A percentile compares a stretch with the other conserved stretches of the same genome.
phyloP scores from a whole-genome alignment of 768 basidiomycete species.

The Cystofilobasidium ferigula region DNA sequence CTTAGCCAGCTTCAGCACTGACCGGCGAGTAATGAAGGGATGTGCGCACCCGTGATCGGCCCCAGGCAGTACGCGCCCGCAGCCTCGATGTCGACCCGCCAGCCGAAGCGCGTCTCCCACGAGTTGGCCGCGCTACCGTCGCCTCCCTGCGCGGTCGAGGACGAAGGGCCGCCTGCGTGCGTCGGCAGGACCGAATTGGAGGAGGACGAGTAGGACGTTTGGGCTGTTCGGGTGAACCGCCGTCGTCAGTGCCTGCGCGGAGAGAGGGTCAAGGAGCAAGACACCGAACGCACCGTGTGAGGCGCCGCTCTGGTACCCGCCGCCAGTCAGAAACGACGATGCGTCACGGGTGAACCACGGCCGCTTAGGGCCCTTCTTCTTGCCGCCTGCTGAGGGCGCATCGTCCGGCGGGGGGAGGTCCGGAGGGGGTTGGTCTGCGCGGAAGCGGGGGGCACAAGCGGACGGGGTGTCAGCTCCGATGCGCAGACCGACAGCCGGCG shows the following conservation, averaged over 20 bases:
- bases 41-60: conserved; percentile 62
- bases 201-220: conserved; percentile 11
- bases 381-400: not conserved
- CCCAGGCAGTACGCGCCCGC: conserved; percentile 58
- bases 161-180: not conserved
- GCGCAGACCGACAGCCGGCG: too few species aligned
- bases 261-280: not conserved
- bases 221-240: not conserved
- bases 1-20: not conserved
- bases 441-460: not conserved
- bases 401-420: conserved; percentile 21
- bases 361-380: not conserved
- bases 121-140: conserved; percentile 42
- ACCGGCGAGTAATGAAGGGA: not conserved
- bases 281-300: not conserved
- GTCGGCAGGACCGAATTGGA: not conserved
- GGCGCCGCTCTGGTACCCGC: conserved; percentile 8
- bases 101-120: conserved; percentile 61
- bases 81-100: conserved; percentile 57
- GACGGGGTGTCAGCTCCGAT: not conserved
- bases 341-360: conserved; percentile 20
- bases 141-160: not conserved
- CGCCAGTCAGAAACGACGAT: conserved; percentile 1
- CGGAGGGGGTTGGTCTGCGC: conserved; percentile 25
- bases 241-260: not conserved